Percentiles rank a stretch among this genome's conserved stretches.
Evolutionary conservation across 257 asterid genomes (phyloP).

Genomic region (Ilex asprella): DNA sequence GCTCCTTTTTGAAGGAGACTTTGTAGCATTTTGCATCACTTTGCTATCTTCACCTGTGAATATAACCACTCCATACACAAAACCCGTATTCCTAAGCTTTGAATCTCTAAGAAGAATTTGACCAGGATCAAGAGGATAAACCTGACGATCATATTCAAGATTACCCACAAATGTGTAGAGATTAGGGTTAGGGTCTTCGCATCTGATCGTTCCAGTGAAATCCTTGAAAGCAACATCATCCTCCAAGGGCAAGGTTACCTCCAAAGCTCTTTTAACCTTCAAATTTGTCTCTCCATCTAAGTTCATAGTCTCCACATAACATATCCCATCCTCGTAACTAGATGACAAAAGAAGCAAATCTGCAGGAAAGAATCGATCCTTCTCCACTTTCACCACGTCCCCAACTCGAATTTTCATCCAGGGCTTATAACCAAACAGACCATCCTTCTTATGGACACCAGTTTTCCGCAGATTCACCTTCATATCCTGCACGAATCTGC

Average conservation of each 20-base stretch:
- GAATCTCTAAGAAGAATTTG: conserved; percentile 95
- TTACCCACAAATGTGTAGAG: conserved; percentile 86
- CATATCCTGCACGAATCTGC: conserved; percentile 87
- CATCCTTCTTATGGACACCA: conserved; percentile 52
- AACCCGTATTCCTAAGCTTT: conserved; percentile 81
- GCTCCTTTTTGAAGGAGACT: conserved; percentile 93
- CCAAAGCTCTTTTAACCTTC: conserved; percentile 80
- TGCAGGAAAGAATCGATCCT: conserved; percentile 86
- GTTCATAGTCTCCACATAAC: conserved; percentile 96
- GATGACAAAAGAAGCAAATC: conserved; percentile 85
- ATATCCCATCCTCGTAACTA: conserved; percentile 86
- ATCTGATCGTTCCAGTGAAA: conserved; percentile 57
- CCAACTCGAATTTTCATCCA: conserved; percentile 96
- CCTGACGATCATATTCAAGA: conserved; percentile 55
- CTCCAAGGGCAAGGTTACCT: conserved; percentile 55
- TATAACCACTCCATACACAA: conserved; percentile 77
- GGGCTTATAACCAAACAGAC: conserved; percentile 57
- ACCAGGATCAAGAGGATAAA: conserved; percentile 80
- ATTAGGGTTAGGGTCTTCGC: conserved; percentile 91
- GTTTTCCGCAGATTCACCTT: conserved; percentile 80
- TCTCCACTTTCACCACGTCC: conserved; percentile 79
- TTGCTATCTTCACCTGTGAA: conserved; percentile 92
- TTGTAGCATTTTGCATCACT: conserved; percentile 89
- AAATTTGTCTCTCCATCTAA: conserved; percentile 95
- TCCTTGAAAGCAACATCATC: conserved; percentile 65